Conservation (phyloP, 805 yeast genomes). For the Yarrowia hollandica region DNA sequence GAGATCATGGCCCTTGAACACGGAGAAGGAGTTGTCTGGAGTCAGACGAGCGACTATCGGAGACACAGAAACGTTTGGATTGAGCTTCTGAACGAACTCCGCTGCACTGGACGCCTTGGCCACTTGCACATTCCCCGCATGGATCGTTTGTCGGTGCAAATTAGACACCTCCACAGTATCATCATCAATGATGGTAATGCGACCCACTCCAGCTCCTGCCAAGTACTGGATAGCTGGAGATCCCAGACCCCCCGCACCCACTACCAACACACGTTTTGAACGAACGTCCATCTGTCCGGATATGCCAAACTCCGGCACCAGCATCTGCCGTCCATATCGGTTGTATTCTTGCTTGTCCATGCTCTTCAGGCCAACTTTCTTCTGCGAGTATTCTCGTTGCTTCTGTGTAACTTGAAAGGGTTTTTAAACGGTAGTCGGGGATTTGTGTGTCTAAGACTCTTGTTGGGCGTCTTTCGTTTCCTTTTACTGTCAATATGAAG, state of each 20-base stretch:
- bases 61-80: constrained; percentile 62
- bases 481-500: too few species aligned
- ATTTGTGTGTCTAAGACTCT: too few species aligned
- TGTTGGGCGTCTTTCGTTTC: too few species aligned
- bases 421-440: too few species aligned
- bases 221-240: constrained; percentile 85
- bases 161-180: constrained; percentile 84
- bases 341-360: constrained; percentile 52
- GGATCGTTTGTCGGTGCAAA: constrained; percentile 86
- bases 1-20: constrained; percentile 66
- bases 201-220: constrained; percentile 84
- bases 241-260: constrained; percentile 98
- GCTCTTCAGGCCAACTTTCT: too few species aligned
- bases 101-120: constrained; percentile 80
- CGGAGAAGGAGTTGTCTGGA: constrained; percentile 59
- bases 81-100: constrained; percentile 50
- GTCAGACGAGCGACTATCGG: constrained; percentile 56
- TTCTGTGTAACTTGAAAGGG: too few species aligned
- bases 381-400: too few species aligned
- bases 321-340: constrained; percentile 93
- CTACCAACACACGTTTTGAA: constrained; percentile 61
- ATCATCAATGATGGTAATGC: constrained; percentile 81
- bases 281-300: constrained; percentile 61
- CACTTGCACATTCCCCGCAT: constrained; percentile 67
- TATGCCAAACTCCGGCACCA: constrained; percentile 74